phyloP scores from a whole-genome alignment of 2,329 filamentous ascomycete genomes.

The Acephala macrosclerotiorum region DNA sequence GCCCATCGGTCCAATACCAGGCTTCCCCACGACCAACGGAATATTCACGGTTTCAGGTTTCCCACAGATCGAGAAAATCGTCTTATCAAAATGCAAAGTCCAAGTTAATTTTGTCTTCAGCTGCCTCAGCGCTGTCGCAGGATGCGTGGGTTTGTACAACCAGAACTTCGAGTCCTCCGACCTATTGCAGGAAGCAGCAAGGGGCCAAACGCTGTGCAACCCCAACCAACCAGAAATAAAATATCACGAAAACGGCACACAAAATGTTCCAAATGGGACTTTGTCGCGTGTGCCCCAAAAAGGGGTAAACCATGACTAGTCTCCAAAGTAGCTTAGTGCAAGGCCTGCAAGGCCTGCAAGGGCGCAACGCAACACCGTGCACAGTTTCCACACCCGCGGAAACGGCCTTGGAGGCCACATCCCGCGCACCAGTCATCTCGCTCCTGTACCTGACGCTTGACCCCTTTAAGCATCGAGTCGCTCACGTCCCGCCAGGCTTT shows the following conservation, averaged over 20 bases:
- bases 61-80: not conserved
- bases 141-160: slow-evolving; percentile 4
- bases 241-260: slow-evolving; percentile 3
- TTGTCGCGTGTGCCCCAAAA: slow-evolving; percentile 15
- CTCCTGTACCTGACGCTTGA: slow-evolving; percentile 17
- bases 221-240: not conserved
- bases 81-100: slow-evolving; percentile 1
- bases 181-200: not conserved
- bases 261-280: slow-evolving; percentile 7
- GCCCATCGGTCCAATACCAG: slow-evolving; percentile 11
- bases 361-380: not conserved
- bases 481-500: not conserved
- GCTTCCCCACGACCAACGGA: slow-evolving; percentile 16
- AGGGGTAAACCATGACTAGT: slow-evolving; percentile 5
- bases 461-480: not conserved
- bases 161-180: not conserved
- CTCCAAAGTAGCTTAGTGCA: not conserved
- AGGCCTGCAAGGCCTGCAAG: not conserved
- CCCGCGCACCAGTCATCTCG: slow-evolving; percentile 17
- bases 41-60: slow-evolving; percentile 18
- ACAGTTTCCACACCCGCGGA: slow-evolving; percentile 17
- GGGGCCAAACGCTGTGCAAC: slow-evolving; percentile 1
- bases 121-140: slow-evolving; percentile 12
- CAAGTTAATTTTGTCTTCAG: slow-evolving; percentile 1
- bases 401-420: slow-evolving; percentile 1